Evolutionary conservation across 2,329 filamentous ascomycete species (phyloP).

Genomic region (Stachybotrys elegans): DNA sequence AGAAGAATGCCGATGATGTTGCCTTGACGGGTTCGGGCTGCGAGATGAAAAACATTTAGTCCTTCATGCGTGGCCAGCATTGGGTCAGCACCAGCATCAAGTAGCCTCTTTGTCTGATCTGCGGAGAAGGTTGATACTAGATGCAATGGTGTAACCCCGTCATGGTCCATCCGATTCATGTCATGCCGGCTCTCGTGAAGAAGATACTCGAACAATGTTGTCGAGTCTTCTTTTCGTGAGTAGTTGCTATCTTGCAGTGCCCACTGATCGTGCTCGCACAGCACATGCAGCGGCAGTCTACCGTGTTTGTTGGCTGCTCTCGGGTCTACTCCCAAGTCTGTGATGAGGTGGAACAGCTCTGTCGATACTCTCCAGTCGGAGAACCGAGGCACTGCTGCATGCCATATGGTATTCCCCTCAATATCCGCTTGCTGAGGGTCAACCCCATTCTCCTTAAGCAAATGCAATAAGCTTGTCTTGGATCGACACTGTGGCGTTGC

Average conservation of each 20-base stretch:
- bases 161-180: conserved; percentile 4
- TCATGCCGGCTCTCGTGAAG: not conserved
- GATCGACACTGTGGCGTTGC: not conserved
- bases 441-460: conserved; percentile 1
- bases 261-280: not conserved
- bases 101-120: conserved; percentile 17
- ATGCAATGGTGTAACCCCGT: conserved; percentile 18
- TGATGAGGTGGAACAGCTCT: not conserved
- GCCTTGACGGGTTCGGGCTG: conserved; percentile 21
- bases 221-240: not conserved
- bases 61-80: conserved; percentile 23
- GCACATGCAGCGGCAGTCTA: conserved; percentile 3
- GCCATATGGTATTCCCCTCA: conserved; percentile 4
- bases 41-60: conserved; percentile 32
- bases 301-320: not conserved
- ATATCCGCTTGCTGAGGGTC: conserved; percentile 2
- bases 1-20: conserved; percentile 26
- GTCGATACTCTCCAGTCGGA: not conserved
- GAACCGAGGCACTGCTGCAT: not conserved
- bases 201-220: conserved; percentile 1
- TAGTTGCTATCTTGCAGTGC: not conserved
- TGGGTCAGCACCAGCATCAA: conserved; percentile 30
- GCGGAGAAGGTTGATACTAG: conserved; percentile 15
- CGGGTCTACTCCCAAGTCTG: conserved; percentile 1
- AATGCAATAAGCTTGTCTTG: not conserved